Evolutionary conservation across 1,284 basidiomycete genomes (phyloP).

Genomic region (Ceratobasidium sp.): DNA sequence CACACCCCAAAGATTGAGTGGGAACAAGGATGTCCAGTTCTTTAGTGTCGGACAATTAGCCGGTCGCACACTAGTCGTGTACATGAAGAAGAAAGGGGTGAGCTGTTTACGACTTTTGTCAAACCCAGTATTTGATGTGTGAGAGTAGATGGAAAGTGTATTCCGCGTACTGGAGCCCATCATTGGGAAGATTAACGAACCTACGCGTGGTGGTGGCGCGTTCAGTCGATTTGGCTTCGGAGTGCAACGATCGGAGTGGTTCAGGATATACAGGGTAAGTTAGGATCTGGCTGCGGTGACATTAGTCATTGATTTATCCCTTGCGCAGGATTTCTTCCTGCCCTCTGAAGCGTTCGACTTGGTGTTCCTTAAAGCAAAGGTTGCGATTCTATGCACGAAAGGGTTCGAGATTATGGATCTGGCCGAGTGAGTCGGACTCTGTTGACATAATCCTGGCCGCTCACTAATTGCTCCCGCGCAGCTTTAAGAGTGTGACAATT

Average conservation of each 20-base stretch:
- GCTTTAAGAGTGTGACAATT: slow-evolving; percentile 88
- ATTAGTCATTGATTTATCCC: slow-evolving; percentile 38
- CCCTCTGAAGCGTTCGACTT: slow-evolving; percentile 88
- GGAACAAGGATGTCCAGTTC: slow-evolving; percentile 90
- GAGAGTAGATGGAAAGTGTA: slow-evolving; percentile 77
- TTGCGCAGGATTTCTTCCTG: slow-evolving; percentile 82
- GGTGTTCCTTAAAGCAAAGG: slow-evolving; percentile 88
- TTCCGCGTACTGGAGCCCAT: slow-evolving; percentile 95
- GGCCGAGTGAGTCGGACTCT: slow-evolving; percentile 66
- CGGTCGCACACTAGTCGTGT: slow-evolving; percentile 87
- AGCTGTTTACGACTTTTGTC: neutral
- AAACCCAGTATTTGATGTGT: neutral
- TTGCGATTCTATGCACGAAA: slow-evolving; percentile 90
- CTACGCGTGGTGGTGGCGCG: slow-evolving; percentile 67
- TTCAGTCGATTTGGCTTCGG: slow-evolving; percentile 79
- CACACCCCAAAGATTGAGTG: slow-evolving; percentile 76
- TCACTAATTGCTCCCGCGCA: slow-evolving; percentile 47
- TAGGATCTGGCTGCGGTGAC: neutral
- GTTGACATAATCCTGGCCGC: neutral
- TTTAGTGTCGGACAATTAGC: slow-evolving; percentile 90
- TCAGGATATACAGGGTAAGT: slow-evolving; percentile 80
- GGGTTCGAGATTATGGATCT: slow-evolving; percentile 99
- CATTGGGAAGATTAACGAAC: slow-evolving; percentile 81
- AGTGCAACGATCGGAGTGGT: slow-evolving; percentile 86
- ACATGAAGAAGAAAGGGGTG: slow-evolving; percentile 90